Percentiles rank a stretch among this genome's conserved stretches.
These are phyloP conservation scores for Teratosphaeriaceae sp. DNA, from an alignment of 2,329 filamentous ascomycete species.

Conservation along the genomic window DNA sequence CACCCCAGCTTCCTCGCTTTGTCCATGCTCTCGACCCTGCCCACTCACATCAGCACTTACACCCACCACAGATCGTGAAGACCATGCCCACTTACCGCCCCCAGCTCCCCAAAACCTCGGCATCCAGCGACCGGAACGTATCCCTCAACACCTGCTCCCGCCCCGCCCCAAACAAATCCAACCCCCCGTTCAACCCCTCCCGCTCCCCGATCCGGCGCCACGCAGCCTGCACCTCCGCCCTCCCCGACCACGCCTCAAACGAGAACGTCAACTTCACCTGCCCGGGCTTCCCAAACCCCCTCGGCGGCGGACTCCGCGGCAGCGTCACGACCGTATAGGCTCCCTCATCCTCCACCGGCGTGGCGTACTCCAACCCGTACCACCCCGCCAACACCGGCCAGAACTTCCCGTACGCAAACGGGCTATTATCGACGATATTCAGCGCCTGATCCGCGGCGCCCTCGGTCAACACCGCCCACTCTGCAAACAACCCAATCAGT, in stretches of 20 bases:
- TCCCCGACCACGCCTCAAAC: background rate
- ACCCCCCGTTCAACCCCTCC: background rate
- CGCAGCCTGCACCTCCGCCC: background rate
- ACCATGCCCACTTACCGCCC: background rate
- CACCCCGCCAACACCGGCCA: conserved; percentile 42
- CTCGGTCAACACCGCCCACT: conserved; percentile 42
- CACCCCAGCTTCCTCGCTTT: conserved; percentile 3
- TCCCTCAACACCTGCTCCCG: background rate
- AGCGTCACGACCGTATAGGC: conserved; percentile 8
- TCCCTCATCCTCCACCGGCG: conserved; percentile 21
- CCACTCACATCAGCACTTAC: background rate
- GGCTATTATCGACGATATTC: conserved; percentile 41
- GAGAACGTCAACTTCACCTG: background rate
- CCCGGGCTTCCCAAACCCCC: background rate
- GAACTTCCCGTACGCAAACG: conserved; percentile 43
- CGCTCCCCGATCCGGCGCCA: background rate
- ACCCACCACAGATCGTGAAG: too few relatives aligned
- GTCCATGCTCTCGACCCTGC: background rate
- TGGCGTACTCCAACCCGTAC: conserved; percentile 30
- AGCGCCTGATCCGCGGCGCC: conserved; percentile 27
- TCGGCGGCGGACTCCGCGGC: background rate
- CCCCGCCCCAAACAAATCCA: background rate
- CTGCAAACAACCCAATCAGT: conserved; percentile 44
- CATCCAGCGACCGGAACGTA: background rate
- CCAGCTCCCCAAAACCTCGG: background rate